phyloP scores from a whole-genome alignment of 1,139 yeast genomes.

The Protomyces lactucae-debilis region DNA sequence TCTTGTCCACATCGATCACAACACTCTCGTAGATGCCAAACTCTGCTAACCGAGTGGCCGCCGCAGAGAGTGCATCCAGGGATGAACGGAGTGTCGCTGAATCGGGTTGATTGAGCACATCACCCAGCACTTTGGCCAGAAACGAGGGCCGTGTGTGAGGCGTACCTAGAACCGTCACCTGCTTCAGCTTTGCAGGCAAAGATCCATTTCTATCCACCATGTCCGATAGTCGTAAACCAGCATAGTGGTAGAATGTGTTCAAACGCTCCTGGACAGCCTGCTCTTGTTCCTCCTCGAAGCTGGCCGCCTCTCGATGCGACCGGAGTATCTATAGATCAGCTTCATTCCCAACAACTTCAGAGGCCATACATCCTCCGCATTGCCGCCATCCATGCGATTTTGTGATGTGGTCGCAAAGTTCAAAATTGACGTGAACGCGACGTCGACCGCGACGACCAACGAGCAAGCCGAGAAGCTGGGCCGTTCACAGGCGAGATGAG shows the following conservation, averaged over 20 bases:
- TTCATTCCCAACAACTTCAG: too few relatives aligned
- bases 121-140: slow-evolving; percentile 29
- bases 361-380: neutral
- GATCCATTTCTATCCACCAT: slow-evolving; percentile 32
- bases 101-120: slow-evolving; percentile 28
- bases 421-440: neutral
- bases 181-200: slow-evolving; percentile 33
- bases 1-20: slow-evolving; percentile 41
- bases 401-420: neutral
- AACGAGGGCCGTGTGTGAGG: slow-evolving; percentile 33
- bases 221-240: neutral
- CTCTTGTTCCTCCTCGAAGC: neutral
- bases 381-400: neutral
- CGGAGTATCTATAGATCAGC: neutral
- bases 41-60: slow-evolving; percentile 36
- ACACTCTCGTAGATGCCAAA: slow-evolving; percentile 49
- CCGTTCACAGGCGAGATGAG: neutral
- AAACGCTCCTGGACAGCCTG: neutral
- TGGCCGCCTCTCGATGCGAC: neutral
- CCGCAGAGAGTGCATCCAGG: slow-evolving; percentile 37
- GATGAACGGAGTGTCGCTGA: slow-evolving; percentile 36
- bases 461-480: neutral
- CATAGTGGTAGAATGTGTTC: neutral
- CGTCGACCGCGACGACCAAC: neutral
- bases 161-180: slow-evolving; percentile 33